These are phyloP conservation scores for Pulveroboletus sp. DNA, from an alignment of 768 basidiomycete species.

Conservation along the genomic window DNA sequence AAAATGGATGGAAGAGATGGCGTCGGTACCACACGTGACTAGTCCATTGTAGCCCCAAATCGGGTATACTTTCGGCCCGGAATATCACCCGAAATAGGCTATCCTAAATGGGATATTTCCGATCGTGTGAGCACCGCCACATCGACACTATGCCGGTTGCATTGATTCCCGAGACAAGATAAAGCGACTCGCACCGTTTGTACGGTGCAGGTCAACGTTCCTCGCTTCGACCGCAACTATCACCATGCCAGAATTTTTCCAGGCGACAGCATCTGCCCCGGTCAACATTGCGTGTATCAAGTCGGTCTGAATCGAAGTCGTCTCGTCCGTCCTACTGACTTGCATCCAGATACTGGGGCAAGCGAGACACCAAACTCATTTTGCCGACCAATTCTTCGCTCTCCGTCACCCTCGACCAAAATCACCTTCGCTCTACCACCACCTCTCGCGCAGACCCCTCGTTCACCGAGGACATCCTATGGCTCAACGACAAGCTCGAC, in stretches of 20 bases:
- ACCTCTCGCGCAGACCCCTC: conserved; percentile 79
- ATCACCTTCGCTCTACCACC: conserved; percentile 91
- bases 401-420: conserved; percentile 96
- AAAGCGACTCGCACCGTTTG: not conserved
- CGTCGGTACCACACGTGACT: conserved; percentile 18
- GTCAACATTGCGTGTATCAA: conserved; percentile 99
- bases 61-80: conserved; percentile 13
- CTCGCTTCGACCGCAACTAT: conserved; percentile 10
- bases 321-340: conserved; percentile 3
- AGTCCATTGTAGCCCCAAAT: conserved; percentile 3
- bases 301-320: conserved; percentile 37
- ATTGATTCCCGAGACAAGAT: conserved; percentile 12
- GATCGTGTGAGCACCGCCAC: conserved; percentile 23
- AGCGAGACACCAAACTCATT: conserved; percentile 92
- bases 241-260: conserved; percentile 54
- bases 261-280: conserved; percentile 88
- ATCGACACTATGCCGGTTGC: not conserved
- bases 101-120: conserved; percentile 4
- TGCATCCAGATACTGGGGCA: conserved; percentile 90
- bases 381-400: conserved; percentile 97
- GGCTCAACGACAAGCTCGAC: conserved; percentile 94
- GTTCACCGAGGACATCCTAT: conserved; percentile 75
- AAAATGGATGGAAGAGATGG: conserved; percentile 17
- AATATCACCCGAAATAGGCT: not conserved
- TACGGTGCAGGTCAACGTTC: not conserved